These are phyloP conservation scores for Microdochium bolleyi DNA, from an alignment of 2,329 filamentous ascomycete genomes.

Conservation along the genomic window DNA sequence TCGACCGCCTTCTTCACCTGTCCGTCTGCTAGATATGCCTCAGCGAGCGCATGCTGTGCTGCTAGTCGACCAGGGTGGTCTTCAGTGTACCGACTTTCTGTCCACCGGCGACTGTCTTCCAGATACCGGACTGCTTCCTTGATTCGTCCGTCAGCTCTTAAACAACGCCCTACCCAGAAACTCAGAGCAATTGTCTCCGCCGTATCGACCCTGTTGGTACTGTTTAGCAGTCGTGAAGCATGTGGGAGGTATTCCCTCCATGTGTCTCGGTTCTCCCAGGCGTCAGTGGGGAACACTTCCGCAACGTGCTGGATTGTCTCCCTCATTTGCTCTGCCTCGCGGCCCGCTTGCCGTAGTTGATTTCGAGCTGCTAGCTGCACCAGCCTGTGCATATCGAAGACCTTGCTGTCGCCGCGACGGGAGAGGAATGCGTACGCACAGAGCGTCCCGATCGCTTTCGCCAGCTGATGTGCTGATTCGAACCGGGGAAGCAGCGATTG, in stretches of 20 bases:
- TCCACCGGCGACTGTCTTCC: neutral
- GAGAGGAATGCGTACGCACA: constrained; percentile 22
- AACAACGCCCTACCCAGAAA: neutral
- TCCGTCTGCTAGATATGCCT: neutral
- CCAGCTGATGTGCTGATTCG: constrained; percentile 7
- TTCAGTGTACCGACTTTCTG: neutral
- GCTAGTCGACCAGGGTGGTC: neutral
- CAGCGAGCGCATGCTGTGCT: neutral
- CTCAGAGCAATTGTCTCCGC: neutral
- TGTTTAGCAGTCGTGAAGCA: constrained; percentile 12
- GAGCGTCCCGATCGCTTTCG: constrained; percentile 20
- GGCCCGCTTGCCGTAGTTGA: constrained; percentile 15
- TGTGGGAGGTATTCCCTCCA: constrained; percentile 20
- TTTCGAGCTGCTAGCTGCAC: constrained; percentile 22
- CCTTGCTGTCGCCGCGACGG: constrained; percentile 10
- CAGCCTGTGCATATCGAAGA: constrained; percentile 27
- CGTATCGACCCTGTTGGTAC: neutral
- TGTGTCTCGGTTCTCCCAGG: constrained; percentile 1
- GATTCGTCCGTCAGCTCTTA: neutral
- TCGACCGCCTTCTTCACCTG: neutral
- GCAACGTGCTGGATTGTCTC: constrained; percentile 1
- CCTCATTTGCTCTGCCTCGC: constrained; percentile 1
- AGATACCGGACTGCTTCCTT: neutral
- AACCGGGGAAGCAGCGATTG: constrained; percentile 18
- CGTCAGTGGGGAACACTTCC: constrained; percentile 1